These are phyloP conservation scores for Boletus eberwhitei DNA, from an alignment of 768 basidiomycete genomes.

Conservation along the genomic window DNA sequence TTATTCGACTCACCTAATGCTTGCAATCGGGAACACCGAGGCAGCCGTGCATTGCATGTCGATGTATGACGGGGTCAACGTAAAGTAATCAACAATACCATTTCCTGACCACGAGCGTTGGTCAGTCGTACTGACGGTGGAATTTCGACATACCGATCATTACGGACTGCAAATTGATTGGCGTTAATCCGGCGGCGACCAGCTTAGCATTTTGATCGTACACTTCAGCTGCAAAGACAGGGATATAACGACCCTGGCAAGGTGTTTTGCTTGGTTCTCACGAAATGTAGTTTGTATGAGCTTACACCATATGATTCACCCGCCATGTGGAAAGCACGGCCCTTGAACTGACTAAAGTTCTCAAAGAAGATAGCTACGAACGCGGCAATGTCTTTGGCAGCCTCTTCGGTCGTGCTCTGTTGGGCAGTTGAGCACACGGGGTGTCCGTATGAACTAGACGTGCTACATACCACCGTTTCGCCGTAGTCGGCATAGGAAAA, in stretches of 20 bases:
- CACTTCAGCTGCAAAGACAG: conserved; percentile 46
- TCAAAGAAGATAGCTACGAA: conserved; percentile 75
- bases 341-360: conserved; percentile 67
- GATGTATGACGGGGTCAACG: conserved; percentile 41
- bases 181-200: conserved; percentile 43
- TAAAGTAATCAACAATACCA: conserved; percentile 39
- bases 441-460: neutral
- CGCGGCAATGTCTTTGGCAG: conserved; percentile 65
- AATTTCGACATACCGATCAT: conserved; percentile 41
- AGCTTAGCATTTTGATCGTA: conserved; percentile 47
- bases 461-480: conserved; percentile 35
- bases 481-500: conserved; percentile 46
- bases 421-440: neutral
- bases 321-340: conserved; percentile 58
- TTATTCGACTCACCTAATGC: conserved; percentile 17
- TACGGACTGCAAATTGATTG: conserved; percentile 46
- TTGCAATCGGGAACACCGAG: conserved; percentile 47
- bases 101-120: conserved; percentile 34
- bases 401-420: conserved; percentile 62
- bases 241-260: conserved; percentile 48
- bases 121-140: neutral
- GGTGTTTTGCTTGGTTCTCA: neutral
- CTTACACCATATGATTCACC: conserved; percentile 54
- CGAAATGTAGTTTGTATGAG: neutral
- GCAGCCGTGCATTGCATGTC: conserved; percentile 56